Base-by-base conservation (phyloP, 345 rosid species). In the Gossypium arboreum region DNA sequence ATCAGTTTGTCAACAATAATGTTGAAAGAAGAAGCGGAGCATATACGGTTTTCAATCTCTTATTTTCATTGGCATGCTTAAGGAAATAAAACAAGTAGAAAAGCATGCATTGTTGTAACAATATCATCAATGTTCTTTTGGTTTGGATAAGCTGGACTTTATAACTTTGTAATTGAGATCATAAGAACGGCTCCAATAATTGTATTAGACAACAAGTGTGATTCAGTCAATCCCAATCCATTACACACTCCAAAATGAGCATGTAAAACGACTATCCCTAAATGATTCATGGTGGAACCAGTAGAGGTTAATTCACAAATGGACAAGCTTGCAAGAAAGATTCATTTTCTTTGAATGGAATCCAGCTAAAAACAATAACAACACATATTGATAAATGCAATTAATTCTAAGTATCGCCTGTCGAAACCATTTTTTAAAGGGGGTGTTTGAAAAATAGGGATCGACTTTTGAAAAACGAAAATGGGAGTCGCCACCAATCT, bases 121-220 rank as follows among this genome's bases (percentile, higher is more conserved):
- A 29, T 29, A 29, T 29, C 39, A 29, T 4, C 39, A 3, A 29
- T 29, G 39, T 29, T 29, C 39, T 29, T 29, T 4, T 29, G 39
- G 39, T 4, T 29, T 29, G 6, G 39, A 29, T 29, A 29, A 29
- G 39, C 5, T 29, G 39, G 39, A 29, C 39, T 29, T 4, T 4
- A 29, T 29, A 29, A 29, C 97, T 90, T 76, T 90, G 98, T 80
- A 92, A 90, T 87, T 39, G 98, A 90, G 79, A 94, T 92, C 98
- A 92, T 94, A 52, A 91, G 80, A 81, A 92, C 92, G 86, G 92
- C 72, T 92, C 98, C 86, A 92, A 80, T 83, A 94, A 92, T 81
- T 92, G 96, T 85, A 13, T 61, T 27, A 15, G 44, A 29, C 18
- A 29, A 39, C 13, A 63, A 15, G 12, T 9, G 47, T 7, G 41